Base-by-base conservation (phyloP, 2,329 filamentous ascomycete species). In the Acephala macrosclerotiorum region DNA sequence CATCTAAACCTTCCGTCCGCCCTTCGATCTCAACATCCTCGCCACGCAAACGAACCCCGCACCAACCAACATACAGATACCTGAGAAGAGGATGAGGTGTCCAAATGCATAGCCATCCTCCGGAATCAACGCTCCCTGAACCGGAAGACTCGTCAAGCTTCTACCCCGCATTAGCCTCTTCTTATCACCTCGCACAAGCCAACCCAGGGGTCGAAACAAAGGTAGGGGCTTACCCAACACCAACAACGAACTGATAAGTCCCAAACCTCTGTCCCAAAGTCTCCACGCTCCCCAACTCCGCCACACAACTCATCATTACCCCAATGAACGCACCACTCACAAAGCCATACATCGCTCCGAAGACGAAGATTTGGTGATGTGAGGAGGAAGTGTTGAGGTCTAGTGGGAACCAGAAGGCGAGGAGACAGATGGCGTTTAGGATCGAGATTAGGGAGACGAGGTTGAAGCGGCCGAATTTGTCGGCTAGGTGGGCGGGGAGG, bases 301-400 rank as follows among this genome's bases (percentile, higher is more conserved):
- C 89, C 35, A 93, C 80, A 20, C 90, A 80, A 0, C 89, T 84
- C 0, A 90, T 87, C 0, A 82, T 80, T 3, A 93, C 77, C 0
- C 85, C 85, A 45, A 91, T 84, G 69, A 88, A 90, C 2, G 85
- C 85, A 18, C 90, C 91, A 0, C 85, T 88, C 22, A 83, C 82
- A 73, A 92, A 91, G 20, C 90, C 91, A 69, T 89, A 92, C 12
- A 91, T 76, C n/a, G 84, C 80, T 5, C 85, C 82, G 74, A 91
- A 92, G 29, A 87, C 80, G 59, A 91, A 83, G 65, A 89, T 85
- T 1, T 85, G 82, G 0, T 83, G 82, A 29, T 63, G 75, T 2
- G 61, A 22, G 2, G 65, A 71, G 0, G 84, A 82, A 0, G 83
- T 82, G 6, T 87, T 83, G 29, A 80, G 80, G 2, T 79, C 80